These are phyloP conservation scores for Amanita exitialis DNA, from an alignment of 768 basidiomycete genomes.

Conservation along the genomic window DNA sequence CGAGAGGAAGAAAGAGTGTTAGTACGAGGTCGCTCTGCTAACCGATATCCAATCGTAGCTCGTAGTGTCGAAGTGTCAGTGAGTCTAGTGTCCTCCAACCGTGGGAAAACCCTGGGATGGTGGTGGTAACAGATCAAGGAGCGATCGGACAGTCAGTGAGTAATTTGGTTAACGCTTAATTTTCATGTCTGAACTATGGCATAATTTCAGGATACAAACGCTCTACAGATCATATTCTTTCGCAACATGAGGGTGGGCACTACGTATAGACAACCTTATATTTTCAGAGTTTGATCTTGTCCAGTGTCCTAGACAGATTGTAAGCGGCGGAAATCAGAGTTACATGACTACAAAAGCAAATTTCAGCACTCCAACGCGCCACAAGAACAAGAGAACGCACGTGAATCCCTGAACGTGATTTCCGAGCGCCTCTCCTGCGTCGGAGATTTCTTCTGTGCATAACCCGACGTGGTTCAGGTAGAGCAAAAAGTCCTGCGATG, in stretches of 20 bases:
- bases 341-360: conserved; percentile 44
- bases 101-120: too few species aligned
- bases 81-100: too few species aligned
- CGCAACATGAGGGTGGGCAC: neutral
- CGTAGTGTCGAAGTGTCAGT: too few species aligned
- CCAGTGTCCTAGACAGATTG: conserved; percentile 62
- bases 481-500: conserved; percentile 55
- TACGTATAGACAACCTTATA: neutral
- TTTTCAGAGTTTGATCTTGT: conserved; percentile 8
- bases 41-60: too few species aligned
- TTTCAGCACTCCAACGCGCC: neutral
- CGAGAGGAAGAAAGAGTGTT: too few species aligned
- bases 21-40: too few species aligned
- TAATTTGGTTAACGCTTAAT: too few species aligned
- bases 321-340: conserved; percentile 81
- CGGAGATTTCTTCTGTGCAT: conserved; percentile 80
- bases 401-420: conserved; percentile 90
- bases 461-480: conserved; percentile 85
- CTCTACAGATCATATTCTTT: too few species aligned
- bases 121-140: too few species aligned
- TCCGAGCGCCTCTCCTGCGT: conserved; percentile 80
- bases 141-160: too few species aligned
- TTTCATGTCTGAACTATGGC: too few species aligned
- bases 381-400: conserved; percentile 29
- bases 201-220: too few species aligned